phyloP scores from a whole-genome alignment of 2,329 filamentous ascomycete genomes.

The Ophiostoma pallidulum region DNA sequence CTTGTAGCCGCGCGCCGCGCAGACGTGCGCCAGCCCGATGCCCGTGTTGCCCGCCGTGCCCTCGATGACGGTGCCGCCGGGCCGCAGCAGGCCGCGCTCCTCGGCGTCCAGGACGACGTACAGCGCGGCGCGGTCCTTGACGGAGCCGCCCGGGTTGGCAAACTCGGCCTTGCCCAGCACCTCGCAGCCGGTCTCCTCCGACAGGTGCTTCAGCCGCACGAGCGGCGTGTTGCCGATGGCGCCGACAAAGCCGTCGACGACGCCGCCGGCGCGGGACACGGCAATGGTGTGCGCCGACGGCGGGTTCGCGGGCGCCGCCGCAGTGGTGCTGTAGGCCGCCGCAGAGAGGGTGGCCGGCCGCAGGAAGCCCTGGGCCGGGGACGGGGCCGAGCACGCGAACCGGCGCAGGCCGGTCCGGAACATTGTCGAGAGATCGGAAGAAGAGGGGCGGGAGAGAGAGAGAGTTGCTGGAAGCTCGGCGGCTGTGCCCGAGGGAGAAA shows the following conservation, averaged over 20 bases:
- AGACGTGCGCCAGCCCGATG: constrained; percentile 95
- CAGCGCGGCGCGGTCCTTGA: constrained; percentile 93
- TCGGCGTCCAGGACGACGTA: constrained; percentile 93
- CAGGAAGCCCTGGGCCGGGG: constrained; percentile 58
- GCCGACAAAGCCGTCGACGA: constrained; percentile 74
- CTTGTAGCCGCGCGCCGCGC: constrained; percentile 81
- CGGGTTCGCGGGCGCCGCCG: constrained; percentile 20
- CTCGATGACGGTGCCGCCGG: constrained; percentile 82
- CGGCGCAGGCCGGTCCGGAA: constrained; percentile 59
- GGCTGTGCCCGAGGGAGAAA: no score
- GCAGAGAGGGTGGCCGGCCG: constrained; percentile 53
- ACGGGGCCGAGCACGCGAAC: constrained; percentile 52
- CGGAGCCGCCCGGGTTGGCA: constrained; percentile 91
- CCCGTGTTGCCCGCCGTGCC: constrained; percentile 97
- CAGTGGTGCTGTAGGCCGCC: constrained; percentile 23
- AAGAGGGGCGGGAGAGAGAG: not conserved
- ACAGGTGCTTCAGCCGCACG: constrained; percentile 80
- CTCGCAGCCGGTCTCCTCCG: constrained; percentile 84
- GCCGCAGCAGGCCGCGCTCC: constrained; percentile 68
- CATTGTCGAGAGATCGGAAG: constrained; percentile 37
- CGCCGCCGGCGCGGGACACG: constrained; percentile 70
- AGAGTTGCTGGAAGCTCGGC: no score
- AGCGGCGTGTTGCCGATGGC: constrained; percentile 97
- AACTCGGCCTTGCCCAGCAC: constrained; percentile 96
- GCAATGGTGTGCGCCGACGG: constrained; percentile 54